Evolutionary conservation across 2,329 filamentous ascomycete genomes (phyloP), one percentile per base, ranked within the genome.

Genomic region (Chrysoporthe deuterocubensis): DNA sequence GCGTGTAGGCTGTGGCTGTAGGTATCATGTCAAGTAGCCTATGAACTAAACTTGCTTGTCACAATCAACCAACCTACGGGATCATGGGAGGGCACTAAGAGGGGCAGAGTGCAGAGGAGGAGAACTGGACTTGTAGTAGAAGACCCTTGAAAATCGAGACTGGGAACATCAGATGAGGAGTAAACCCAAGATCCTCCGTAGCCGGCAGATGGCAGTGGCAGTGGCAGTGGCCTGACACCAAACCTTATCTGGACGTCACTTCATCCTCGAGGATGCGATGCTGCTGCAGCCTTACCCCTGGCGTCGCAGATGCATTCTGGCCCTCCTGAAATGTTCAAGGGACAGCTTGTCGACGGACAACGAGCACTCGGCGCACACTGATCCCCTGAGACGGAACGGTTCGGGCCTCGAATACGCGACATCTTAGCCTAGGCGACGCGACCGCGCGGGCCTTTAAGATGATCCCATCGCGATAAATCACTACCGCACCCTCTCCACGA

Each of bases 191-290:
- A 32, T 34, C 32, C 14, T n/a, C 62, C 48, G n/a, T 64, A 43
- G 40, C 42, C 58, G 58, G 58, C 58, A 44, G 16, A 26, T 37
- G 18, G 2, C 42, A n/a, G 21, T 57, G 34, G 16, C 42, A 11
- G 37, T 26, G 16, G 42, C 26, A 48, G 56, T 57, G 64, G 40
- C 21, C 58, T 62, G 58, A 56, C 58, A 43, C 64, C 54, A 66
- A 67, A 69, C 67, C 65, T 67, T 67, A 69, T 64, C 61, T 67
- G 57, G 58, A 67, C 61, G 65, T 69, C 67, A 57, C 58, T 46
- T 40, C 57, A 43, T 48, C 26, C 50, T 58, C 57, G 16, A 62
- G 57, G 48, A 44, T 32, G 42, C 18, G 7, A 34, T 54, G 18
- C 62, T 42, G 42, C 62, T 37, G 18, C 56, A 63, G 46, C 14